Evolutionary conservation across 1,139 yeast genomes (phyloP).

Genomic region (Diutina pseudorugosa): DNA sequence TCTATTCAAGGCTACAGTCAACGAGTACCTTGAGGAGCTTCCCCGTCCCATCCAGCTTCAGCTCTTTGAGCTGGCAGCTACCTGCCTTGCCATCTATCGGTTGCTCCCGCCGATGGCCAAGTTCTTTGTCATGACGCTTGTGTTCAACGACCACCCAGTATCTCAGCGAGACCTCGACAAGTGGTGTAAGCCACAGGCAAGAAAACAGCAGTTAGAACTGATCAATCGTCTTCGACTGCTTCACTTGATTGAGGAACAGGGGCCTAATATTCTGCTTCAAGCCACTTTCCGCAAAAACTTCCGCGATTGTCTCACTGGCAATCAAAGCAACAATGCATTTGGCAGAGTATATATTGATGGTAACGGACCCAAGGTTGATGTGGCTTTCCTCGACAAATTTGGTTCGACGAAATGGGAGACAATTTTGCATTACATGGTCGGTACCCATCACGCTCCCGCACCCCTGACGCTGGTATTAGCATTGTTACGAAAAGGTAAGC

Average conservation of each 20-base stretch:
- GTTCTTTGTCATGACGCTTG: conserved; percentile 76
- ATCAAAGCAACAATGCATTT: conserved; percentile 36
- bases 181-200: conserved; percentile 56
- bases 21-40: conserved; percentile 79
- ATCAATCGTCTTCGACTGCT: conserved; percentile 63
- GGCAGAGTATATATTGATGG: conserved; percentile 20
- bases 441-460: conserved; percentile 64
- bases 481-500: conserved; percentile 59
- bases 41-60: conserved; percentile 77
- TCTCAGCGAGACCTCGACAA: conserved; percentile 56
- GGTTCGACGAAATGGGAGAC: conserved; percentile 90
- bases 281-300: conserved; percentile 66
- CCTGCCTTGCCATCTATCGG: conserved; percentile 84
- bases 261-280: conserved; percentile 49
- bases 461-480: conserved; percentile 52
- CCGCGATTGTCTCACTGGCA: conserved; percentile 78
- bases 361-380: conserved; percentile 36
- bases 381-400: conserved; percentile 60
- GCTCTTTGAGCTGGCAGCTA: conserved; percentile 73
- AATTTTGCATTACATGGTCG: conserved; percentile 94
- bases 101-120: conserved; percentile 83
- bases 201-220: conserved; percentile 59
- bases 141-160: conserved; percentile 69
- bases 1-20: conserved; percentile 54
- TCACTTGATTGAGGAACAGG: conserved; percentile 62